A percentile compares a stretch with the other conserved stretches of the same genome.
Evolutionary conservation across 805 yeast species (phyloP).

Genomic region (Candida peoriensis): DNA sequence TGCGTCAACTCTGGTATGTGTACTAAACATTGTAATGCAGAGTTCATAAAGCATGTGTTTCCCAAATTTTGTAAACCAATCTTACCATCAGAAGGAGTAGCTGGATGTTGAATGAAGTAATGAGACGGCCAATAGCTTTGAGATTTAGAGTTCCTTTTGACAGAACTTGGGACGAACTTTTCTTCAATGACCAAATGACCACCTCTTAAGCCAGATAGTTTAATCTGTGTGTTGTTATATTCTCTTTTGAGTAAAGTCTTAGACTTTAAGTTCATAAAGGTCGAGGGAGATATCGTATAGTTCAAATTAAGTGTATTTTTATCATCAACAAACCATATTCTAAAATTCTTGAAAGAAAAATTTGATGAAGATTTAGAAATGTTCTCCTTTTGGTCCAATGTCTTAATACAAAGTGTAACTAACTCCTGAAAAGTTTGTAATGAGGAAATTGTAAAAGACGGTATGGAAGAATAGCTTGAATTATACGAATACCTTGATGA

Average conservation of each 20-base stretch:
- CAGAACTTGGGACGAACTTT: slow-evolving; percentile 9
- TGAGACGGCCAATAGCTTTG: slow-evolving; percentile 34
- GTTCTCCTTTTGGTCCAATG: slow-evolving; percentile 13
- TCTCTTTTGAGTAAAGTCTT: slow-evolving; percentile 23
- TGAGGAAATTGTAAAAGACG: slow-evolving; percentile 30
- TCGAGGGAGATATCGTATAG: slow-evolving; percentile 22
- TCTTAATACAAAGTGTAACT: slow-evolving; percentile 12
- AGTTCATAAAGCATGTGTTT: slow-evolving; percentile 92
- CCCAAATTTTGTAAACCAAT: slow-evolving; percentile 72
- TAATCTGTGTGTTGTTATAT: slow-evolving; percentile 13
- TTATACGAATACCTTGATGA: slow-evolving; percentile 6
- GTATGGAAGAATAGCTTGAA: slow-evolving; percentile 18
- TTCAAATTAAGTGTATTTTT: slow-evolving; percentile 8
- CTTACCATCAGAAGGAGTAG: slow-evolving; percentile 41
- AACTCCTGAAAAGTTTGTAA: slow-evolving; percentile 22
- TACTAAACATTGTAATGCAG: slow-evolving; percentile 83
- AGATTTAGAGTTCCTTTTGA: slow-evolving; percentile 3
- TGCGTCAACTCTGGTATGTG: slow-evolving; percentile 81
- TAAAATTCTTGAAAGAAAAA: slow-evolving; percentile 9
- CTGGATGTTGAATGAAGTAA: slow-evolving; percentile 26
- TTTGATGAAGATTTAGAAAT: slow-evolving; percentile 1
- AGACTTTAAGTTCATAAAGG: slow-evolving; percentile 23
- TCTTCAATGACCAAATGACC: slow-evolving; percentile 32
- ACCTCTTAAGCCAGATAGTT: slow-evolving; percentile 15
- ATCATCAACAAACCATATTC: slow-evolving; percentile 21